Base-by-base conservation (phyloP, 2,329 filamentous ascomycete genomes). In the Fusarium tjaetaba region DNA sequence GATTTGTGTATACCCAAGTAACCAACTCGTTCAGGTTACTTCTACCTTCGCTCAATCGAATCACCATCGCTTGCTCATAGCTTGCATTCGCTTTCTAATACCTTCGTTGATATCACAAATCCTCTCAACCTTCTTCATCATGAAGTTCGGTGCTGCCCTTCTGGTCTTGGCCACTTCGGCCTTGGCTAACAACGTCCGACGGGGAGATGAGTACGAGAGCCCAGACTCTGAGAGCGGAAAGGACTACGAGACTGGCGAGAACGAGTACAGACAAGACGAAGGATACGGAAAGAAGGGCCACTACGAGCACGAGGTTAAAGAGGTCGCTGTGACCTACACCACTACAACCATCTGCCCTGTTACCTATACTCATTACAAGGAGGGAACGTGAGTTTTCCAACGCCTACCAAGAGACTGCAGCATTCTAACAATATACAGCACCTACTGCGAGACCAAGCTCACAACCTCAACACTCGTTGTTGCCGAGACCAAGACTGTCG, bases 311-410 rank as follows among this genome's bases (percentile, higher is more conserved):
- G 48, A 70, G 41, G 64, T 70, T 22, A 70, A 65, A 22, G 70
- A 77, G 57, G 78, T 77, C 20, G 59, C 73, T 46, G 75, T 76
- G 57, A 85, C 80, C 61, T 85, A 85, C 66, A 82, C 81, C 53
- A 85, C 83, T 28, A 81, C 83, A 18, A 86, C 84, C 8, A 80
- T 84, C 56, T 87, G 86, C 76, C 85, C 86, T 16, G 80, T 85
- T 68, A 86, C 84, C 15, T 79, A 81, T 39, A 87, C 85, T 18
- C 76, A 82, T 64, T 84, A 83, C 22, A 70, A 77, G 20, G 74
- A 78, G 42, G 84, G 83, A 79, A 81, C 80, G 83, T 85, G 78
- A 83, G 83, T 81, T 56, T 43, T 28, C 14, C 16, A 30, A 38
- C 28, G 24, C 45, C 38, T 11, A 48, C 56, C 20, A 24, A 28